Evolutionary conservation across 1,284 basidiomycete species (phyloP).

Genomic region (Apiotrichum siamense): DNA sequence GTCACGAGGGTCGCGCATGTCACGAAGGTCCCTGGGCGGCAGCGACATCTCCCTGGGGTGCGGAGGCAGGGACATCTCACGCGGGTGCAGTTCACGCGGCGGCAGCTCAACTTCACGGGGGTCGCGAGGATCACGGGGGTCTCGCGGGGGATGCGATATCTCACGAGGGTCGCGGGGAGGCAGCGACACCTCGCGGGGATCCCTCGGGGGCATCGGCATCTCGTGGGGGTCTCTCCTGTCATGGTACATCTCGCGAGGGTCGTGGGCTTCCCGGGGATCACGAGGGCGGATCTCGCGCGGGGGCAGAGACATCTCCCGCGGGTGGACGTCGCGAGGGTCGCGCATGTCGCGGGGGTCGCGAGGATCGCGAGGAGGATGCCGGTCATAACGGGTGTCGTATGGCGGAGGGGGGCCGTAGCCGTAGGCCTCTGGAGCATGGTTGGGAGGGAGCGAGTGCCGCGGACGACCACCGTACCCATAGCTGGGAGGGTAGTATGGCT

Average conservation of each 20-base stretch:
- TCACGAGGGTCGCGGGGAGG: conserved; percentile 4
- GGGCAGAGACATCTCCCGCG: not conserved
- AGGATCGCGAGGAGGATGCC: conserved; percentile 2
- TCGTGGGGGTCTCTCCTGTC: conserved; percentile 3
- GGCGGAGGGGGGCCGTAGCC: conserved; percentile 1
- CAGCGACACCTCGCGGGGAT: conserved; percentile 2
- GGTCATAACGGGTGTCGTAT: conserved; percentile 13
- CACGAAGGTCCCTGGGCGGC: conserved; percentile 1
- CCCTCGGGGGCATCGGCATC: not conserved
- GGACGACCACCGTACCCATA: conserved; percentile 1
- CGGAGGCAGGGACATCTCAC: not conserved
- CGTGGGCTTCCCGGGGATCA: too few species aligned
- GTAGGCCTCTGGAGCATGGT: conserved; percentile 1
- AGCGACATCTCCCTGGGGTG: not conserved
- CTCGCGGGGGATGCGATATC: not conserved
- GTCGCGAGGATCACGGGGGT: conserved; percentile 1
- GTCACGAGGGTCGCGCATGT: conserved; percentile 7
- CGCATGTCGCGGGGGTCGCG: conserved; percentile 1
- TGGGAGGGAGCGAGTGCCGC: not conserved
- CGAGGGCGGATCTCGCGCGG: conserved; percentile 4
- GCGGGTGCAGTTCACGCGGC: not conserved
- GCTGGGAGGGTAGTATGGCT: not conserved
- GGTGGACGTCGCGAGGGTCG: conserved; percentile 1
- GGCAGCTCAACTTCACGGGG: not conserved
- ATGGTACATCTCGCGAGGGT: too few species aligned